Evolutionary conservation across 2,329 filamentous ascomycete genomes (phyloP), one percentile per base, ranked within the genome.

Genomic region (Boeremia lycopersici): DNA sequence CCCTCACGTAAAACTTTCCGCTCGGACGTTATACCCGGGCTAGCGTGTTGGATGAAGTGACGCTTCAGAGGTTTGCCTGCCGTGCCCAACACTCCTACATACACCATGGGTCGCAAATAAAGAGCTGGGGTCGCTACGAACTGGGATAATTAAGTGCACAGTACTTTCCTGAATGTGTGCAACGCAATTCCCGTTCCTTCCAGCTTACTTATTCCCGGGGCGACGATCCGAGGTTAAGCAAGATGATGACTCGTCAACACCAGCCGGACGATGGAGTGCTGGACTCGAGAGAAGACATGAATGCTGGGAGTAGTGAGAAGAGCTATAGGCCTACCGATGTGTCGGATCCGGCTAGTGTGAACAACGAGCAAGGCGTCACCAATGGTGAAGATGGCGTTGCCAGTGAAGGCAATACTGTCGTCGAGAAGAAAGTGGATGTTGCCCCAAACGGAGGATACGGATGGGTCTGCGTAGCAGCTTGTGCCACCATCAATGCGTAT

Each of bases 381-480:
- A 15, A 23, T 9, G 17, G 7, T 7, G 46, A 81, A 6, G 81
- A 85, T 83, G 1, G 86, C 89, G 62, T 75, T 83, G 2, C 40
- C 17, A 35, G 40, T 9, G 33, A 36, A 17, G 30, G 30, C 39
- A 34, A 41, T 11, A 25, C 25, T 7, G 12, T 35, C 2, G 40
- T 28, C 4, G 46, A 55, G 36, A 50, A 36, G 35, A 46, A 47
- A 48, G 53, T 12, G 56, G 28, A 82, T 86, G 2, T 91, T 90
- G 80, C 83, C 1, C 84, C 84, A 0, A 78, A 87, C 65, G 86
- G 86, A 36, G 86, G 86, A 12, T 88, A 87, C 60, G 82, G 82
- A 38, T 85, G 82, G 82, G 77, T 84, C 6, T 82, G 79, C 61
- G 81, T 82, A 15, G 75, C 68, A 3, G 69, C 72, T 26, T 51